Percentiles rank a stretch among this genome's conserved stretches.
Evolutionary conservation across 2,329 filamentous ascomycete genomes (phyloP).

Genomic region (Cadophora gregata): DNA sequence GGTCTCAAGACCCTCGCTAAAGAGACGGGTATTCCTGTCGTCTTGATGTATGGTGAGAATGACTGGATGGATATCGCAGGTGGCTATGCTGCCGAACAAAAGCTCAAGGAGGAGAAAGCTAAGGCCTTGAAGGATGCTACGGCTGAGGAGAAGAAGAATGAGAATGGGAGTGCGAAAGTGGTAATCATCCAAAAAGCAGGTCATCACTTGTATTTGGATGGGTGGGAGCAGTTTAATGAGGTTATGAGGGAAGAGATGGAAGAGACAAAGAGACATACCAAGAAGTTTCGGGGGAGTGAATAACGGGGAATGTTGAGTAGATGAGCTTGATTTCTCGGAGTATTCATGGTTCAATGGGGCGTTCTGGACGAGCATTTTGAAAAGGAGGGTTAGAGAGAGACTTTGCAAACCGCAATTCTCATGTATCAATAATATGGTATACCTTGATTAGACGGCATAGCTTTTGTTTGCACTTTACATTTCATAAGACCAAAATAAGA

Average conservation of each 20-base stretch:
- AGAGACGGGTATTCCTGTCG: slow-evolving; percentile 74
- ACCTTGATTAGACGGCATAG: neutral
- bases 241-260: slow-evolving; percentile 70
- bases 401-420: neutral
- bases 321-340: neutral
- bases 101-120: slow-evolving; percentile 71
- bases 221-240: slow-evolving; percentile 72
- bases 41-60: slow-evolving; percentile 96
- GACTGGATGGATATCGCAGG: slow-evolving; percentile 99
- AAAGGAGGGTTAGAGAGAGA: slow-evolving; percentile 6
- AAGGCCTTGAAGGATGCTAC: slow-evolving; percentile 66
- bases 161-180: slow-evolving; percentile 84
- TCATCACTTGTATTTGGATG: slow-evolving; percentile 76
- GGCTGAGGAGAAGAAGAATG: slow-evolving; percentile 69
- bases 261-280: slow-evolving; percentile 48
- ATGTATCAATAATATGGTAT: slow-evolving; percentile 12
- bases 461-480: neutral
- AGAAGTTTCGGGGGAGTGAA: slow-evolving; percentile 23
- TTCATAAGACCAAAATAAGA: neutral
- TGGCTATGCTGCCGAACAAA: slow-evolving; percentile 79
- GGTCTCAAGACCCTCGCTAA: slow-evolving; percentile 27
- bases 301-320: neutral
- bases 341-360: slow-evolving; percentile 3
- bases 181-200: slow-evolving; percentile 75
- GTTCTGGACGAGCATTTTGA: neutral